Evolutionary conservation across 1,284 basidiomycete species (phyloP), one percentile per base, ranked within the genome.

Genomic region (Volvariella volvacea): DNA sequence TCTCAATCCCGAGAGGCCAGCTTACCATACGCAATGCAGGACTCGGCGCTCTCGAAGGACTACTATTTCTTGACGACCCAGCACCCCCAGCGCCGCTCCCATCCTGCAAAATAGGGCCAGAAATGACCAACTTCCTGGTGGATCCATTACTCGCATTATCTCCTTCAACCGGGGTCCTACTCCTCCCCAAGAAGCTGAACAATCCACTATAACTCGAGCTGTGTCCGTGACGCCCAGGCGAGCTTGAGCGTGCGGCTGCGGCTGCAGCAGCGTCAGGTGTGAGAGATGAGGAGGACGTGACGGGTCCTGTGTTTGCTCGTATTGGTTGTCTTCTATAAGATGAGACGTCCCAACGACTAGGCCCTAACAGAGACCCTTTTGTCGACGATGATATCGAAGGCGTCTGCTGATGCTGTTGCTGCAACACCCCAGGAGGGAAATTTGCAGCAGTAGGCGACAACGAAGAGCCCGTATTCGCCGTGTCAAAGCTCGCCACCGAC

Each of bases 11-110:
- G 37, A 2, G 8, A 25, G 43, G 42, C 40, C 41, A 41, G 33
- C 4, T 0, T 56, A 87, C 84, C 45, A 74, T 78, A 19, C 87
- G 86, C 59, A 91, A 88, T 7, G 69, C 70, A 7, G 78, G 75
- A 60, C 70, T 76, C 7, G 61, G 67, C 38, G 68, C 62, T 25
- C 68, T 63, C 16, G 64, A 54, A 20, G 57, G 55, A 17, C 14
- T 20, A 36, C 55, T 62, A 22, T 64, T 62, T 22, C 52, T 49
- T 3, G 48, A 49, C 32, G 39, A 38, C 32, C 16, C 22, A 49
- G n/a, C n/a, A n/a, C n/a, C n/a, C n/a, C n/a, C n/a, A n/a, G n/a
- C n/a, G n/a, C n/a, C n/a, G n/a, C n/a, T n/a, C n/a, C 48, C 48
- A 47, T 44, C 55, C 40, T 50, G 20, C 45, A 48, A 22, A 53